These are phyloP conservation scores for Lantana camara DNA, from an alignment of 257 asterid genomes.

Conservation along the genomic window DNA sequence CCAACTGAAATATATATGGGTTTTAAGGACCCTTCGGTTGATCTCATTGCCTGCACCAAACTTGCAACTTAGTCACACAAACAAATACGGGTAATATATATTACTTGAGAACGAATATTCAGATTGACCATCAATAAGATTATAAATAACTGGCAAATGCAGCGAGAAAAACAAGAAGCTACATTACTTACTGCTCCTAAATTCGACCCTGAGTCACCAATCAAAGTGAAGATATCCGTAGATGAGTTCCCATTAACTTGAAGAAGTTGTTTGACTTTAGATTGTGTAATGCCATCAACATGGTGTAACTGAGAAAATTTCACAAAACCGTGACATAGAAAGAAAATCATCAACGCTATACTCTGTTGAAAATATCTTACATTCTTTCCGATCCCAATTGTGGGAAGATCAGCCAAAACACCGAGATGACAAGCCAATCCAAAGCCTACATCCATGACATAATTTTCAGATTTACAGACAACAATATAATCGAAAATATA, in stretches of 20 bases:
- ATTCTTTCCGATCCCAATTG: slow-evolving; percentile 87
- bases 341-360: slow-evolving; percentile 6
- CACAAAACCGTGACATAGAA: slow-evolving; percentile 4
- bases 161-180: slow-evolving; percentile 1
- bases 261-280: slow-evolving; percentile 54
- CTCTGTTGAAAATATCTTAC: slow-evolving; percentile 39
- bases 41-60: slow-evolving; percentile 70
- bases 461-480: too few relatives aligned
- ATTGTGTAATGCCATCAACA: slow-evolving; percentile 79
- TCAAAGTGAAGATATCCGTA: slow-evolving; percentile 46
- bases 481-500: too few relatives aligned
- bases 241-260: slow-evolving; percentile 48
- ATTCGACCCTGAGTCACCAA: slow-evolving; percentile 75
- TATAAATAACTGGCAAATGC: background rate
- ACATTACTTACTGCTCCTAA: slow-evolving; percentile 72
- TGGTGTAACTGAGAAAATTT: slow-evolving; percentile 64
- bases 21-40: slow-evolving; percentile 57
- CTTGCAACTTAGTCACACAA: slow-evolving; percentile 8
- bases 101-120: too few relatives aligned
- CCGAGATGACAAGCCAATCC: slow-evolving; percentile 97
- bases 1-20: slow-evolving; percentile 88
- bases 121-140: background rate
- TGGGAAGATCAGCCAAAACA: slow-evolving; percentile 77
- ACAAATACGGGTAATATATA: background rate
- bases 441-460: slow-evolving; percentile 49